Evolutionary conservation across 768 basidiomycete species (phyloP).

Genomic region (Russula sp.): DNA sequence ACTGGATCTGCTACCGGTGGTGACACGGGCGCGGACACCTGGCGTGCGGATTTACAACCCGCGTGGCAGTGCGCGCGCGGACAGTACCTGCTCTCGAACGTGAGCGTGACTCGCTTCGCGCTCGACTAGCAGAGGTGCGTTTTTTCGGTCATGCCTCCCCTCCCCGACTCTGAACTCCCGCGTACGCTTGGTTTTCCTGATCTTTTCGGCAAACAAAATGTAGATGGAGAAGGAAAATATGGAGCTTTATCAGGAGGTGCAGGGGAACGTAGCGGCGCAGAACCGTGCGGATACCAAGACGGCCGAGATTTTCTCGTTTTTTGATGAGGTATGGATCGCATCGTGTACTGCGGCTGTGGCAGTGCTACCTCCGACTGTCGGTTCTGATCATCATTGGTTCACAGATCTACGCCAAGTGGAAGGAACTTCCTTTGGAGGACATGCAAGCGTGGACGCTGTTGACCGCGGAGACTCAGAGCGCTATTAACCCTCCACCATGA

Average conservation of each 20-base stretch:
- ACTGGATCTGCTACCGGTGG: slow-evolving; percentile 25
- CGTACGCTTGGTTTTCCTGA: neutral
- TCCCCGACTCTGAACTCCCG: neutral
- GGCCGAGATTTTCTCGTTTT: slow-evolving; percentile 47
- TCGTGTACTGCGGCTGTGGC: neutral
- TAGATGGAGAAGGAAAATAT: slow-evolving; percentile 57
- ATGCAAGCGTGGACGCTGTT: slow-evolving; percentile 47
- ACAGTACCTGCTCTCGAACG: slow-evolving; percentile 56
- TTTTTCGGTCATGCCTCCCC: neutral
- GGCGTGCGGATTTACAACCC: slow-evolving; percentile 67
- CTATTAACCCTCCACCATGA: slow-evolving; percentile 18
- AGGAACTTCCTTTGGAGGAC: slow-evolving; percentile 57
- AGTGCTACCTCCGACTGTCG: neutral
- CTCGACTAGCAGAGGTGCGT: slow-evolving; percentile 39
- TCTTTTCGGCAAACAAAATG: neutral
- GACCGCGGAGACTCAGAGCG: slow-evolving; percentile 39
- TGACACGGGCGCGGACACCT: slow-evolving; percentile 47
- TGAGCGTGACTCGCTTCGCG: slow-evolving; percentile 43
- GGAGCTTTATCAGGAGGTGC: slow-evolving; percentile 46
- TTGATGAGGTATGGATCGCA: slow-evolving; percentile 53
- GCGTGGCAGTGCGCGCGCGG: slow-evolving; percentile 57
- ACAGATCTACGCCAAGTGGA: slow-evolving; percentile 53
- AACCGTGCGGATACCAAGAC: slow-evolving; percentile 48
- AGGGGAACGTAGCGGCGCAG: slow-evolving; percentile 47
- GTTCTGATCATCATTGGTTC: neutral